Evolutionary conservation across 768 basidiomycete genomes (phyloP).

Genomic region (Tricholoma terreum): DNA sequence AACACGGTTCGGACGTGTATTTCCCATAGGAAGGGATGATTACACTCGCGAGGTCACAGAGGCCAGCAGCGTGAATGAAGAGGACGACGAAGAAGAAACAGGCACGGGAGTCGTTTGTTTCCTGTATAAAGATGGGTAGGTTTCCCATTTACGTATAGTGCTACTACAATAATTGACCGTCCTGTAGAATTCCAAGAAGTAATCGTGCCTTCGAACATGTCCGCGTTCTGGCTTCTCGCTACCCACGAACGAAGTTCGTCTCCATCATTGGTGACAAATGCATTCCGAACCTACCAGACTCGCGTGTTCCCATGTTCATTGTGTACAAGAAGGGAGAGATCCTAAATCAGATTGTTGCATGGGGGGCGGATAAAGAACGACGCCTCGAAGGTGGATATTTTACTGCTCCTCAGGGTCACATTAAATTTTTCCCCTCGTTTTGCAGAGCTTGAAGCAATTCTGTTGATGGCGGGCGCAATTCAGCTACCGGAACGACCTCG

Average conservation of each 20-base stretch:
- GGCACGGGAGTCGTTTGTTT: constrained; percentile 95
- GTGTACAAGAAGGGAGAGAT: constrained; percentile 93
- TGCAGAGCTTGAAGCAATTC: constrained; percentile 67
- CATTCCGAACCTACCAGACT: constrained; percentile 94
- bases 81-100: constrained; percentile 58
- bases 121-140: constrained; percentile 93
- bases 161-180: background rate
- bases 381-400: constrained; percentile 61
- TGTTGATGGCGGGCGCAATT: constrained; percentile 64
- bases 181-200: constrained; percentile 69
- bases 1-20: constrained; percentile 78
- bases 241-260: constrained; percentile 93
- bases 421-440: constrained; percentile 2
- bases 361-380: constrained; percentile 79
- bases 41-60: constrained; percentile 96
- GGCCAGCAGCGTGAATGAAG: constrained; percentile 70
- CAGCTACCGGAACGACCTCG: constrained; percentile 51
- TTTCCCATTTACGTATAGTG: constrained; percentile 5
- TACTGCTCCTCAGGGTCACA: background rate
- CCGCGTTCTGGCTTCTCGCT: constrained; percentile 66
- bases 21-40: constrained; percentile 89
- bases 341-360: constrained; percentile 76
- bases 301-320: constrained; percentile 87
- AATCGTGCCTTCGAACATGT: constrained; percentile 74
- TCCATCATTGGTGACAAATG: constrained; percentile 94